A percentile compares a stretch with the other conserved stretches of the same genome.
phyloP scores from a whole-genome alignment of 805 yeast species.

The Tetrapisispora arboricola region DNA sequence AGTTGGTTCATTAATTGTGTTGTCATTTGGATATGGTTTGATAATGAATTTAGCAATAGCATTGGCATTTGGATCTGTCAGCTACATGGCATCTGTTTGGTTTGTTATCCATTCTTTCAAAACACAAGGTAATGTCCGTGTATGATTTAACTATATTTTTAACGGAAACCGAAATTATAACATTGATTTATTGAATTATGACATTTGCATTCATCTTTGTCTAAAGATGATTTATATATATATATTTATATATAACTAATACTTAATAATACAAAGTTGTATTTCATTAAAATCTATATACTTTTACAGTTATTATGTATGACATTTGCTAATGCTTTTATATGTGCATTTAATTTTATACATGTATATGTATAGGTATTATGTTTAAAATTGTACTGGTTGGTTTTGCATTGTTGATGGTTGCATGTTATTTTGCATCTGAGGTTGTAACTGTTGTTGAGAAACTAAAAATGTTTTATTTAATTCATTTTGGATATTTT shows the following conservation, averaged over 20 bases:
- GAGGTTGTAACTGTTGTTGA: constrained; percentile 2
- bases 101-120: constrained; percentile 42
- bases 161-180: background rate
- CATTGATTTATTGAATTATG: background rate
- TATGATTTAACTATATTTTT: background rate
- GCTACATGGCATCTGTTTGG: constrained; percentile 53
- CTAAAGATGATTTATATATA: too few species aligned
- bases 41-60: constrained; percentile 55
- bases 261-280: constrained; percentile 1
- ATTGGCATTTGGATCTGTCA: constrained; percentile 65
- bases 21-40: constrained; percentile 64
- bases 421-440: background rate
- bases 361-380: background rate
- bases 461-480: background rate
- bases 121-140: background rate
- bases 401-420: background rate
- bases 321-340: background rate
- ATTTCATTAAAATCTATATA: background rate
- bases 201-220: background rate
- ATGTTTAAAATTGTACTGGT: constrained; percentile 4
- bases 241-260: background rate
- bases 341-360: background rate
- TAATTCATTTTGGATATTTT: constrained; percentile 1
- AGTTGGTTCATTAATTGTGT: constrained; percentile 54
- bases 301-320: background rate